phyloP scores from a whole-genome alignment of 768 basidiomycete genomes.

The Suillus luteus region DNA sequence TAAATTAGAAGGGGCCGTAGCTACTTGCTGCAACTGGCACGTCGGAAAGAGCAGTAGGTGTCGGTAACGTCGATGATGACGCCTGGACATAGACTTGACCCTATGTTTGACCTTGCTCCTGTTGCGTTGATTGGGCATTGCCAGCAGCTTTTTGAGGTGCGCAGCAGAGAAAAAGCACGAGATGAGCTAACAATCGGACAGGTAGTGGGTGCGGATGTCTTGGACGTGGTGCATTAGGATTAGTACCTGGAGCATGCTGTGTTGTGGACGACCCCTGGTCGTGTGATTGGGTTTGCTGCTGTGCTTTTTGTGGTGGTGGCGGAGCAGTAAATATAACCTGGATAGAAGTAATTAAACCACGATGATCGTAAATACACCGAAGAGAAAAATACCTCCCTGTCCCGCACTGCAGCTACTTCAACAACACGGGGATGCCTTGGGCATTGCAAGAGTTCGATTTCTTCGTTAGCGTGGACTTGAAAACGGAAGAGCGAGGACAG shows the following conservation, averaged over 20 bases:
- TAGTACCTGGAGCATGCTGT: not conserved
- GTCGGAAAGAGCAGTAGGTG: too few relatives aligned
- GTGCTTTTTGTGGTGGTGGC: not conserved
- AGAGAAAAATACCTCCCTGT: not conserved
- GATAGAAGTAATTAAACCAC: not conserved
- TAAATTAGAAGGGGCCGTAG: too few relatives aligned
- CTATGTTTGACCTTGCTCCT: too few relatives aligned
- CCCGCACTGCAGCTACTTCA: not conserved
- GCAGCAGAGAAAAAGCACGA: not conserved
- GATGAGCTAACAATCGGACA: not conserved
- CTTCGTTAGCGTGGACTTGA: too few relatives aligned
- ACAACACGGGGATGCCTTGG: not conserved
- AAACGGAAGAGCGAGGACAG: too few relatives aligned
- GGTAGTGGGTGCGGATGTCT: not conserved
- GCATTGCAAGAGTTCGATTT: not conserved
- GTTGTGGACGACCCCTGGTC: not conserved
- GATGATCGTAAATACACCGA: not conserved
- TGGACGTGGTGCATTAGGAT: not conserved
- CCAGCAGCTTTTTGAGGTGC: too few relatives aligned
- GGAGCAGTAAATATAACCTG: not conserved
- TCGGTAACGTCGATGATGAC: too few relatives aligned
- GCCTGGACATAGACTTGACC: too few relatives aligned
- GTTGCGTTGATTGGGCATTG: too few relatives aligned
- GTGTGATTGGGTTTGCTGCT: not conserved
- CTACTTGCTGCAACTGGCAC: too few relatives aligned